These are phyloP conservation scores for Ustilago esculenta DNA, from an alignment of 1,284 basidiomycete genomes.

Conservation along the genomic window DNA sequence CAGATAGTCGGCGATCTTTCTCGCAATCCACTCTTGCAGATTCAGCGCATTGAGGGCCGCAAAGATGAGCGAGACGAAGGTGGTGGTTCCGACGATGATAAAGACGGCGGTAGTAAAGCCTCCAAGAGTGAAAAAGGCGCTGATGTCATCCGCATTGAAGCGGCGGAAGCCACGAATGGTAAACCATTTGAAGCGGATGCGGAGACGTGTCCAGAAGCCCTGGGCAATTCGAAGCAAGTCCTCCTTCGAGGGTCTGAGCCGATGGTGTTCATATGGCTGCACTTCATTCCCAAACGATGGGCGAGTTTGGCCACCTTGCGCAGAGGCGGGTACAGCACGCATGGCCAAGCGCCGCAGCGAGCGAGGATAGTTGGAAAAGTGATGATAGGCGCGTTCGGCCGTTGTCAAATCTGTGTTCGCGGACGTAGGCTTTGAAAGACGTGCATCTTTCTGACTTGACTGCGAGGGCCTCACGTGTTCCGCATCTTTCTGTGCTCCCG, in stretches of 20 bases:
- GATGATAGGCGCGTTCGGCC: conserved; percentile 39
- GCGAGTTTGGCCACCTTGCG: conserved; percentile 1
- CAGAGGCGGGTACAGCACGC: conserved; percentile 43
- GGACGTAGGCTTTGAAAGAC: background rate
- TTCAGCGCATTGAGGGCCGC: conserved; percentile 86
- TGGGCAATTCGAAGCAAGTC: conserved; percentile 87
- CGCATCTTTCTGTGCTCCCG: background rate
- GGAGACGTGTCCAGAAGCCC: conserved; percentile 86
- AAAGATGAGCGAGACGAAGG: conserved; percentile 93
- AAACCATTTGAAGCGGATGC: conserved; percentile 97
- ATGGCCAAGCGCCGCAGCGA: conserved; percentile 58
- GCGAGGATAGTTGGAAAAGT: conserved; percentile 61
- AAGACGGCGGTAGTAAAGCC: conserved; percentile 86
- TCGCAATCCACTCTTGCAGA: conserved; percentile 92
- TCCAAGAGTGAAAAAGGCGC: conserved; percentile 89
- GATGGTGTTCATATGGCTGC: conserved; percentile 21
- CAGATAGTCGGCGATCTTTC: conserved; percentile 88
- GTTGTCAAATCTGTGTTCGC: conserved; percentile 27
- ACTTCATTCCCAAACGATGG: conserved; percentile 11
- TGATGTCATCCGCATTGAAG: conserved; percentile 96
- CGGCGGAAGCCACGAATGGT: conserved; percentile 93
- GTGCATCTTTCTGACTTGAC: background rate
- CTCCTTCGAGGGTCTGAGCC: conserved; percentile 57
- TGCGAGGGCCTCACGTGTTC: background rate
- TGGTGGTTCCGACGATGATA: conserved; percentile 94